phyloP scores from a whole-genome alignment of 257 asterid genomes.

The Coffea eugenioides region DNA sequence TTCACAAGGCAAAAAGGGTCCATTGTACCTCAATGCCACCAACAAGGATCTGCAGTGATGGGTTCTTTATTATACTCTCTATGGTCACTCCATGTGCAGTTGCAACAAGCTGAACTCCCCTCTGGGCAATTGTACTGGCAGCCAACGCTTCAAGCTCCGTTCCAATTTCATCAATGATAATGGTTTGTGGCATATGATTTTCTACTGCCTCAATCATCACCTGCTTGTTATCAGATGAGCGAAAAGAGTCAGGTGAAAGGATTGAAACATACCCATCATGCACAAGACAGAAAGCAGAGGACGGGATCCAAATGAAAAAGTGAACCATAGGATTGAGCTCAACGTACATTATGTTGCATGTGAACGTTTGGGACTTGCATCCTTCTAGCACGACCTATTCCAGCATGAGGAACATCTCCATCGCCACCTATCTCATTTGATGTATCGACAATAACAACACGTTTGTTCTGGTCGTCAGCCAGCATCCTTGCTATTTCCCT shows the following conservation, averaged over 20 bases:
- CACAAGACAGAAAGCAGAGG: neutral
- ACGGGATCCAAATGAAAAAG: neutral
- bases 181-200: slow-evolving; percentile 96
- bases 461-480: slow-evolving; percentile 88
- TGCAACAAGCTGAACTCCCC: slow-evolving; percentile 99
- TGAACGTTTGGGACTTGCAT: slow-evolving; percentile 98
- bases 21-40: slow-evolving; percentile 94
- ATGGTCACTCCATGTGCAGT: slow-evolving; percentile 95
- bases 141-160: slow-evolving; percentile 97
- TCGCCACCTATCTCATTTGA: slow-evolving; percentile 99
- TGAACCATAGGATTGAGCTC: slow-evolving; percentile 11
- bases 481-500: slow-evolving; percentile 95
- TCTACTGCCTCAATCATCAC: slow-evolving; percentile 99
- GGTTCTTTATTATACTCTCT: slow-evolving; percentile 86
- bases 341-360: slow-evolving; percentile 88
- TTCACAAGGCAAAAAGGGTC: slow-evolving; percentile 8
- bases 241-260: neutral
- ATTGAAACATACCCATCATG: neutral
- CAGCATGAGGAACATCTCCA: slow-evolving; percentile 96
- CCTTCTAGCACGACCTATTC: slow-evolving; percentile 97
- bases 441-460: slow-evolving; percentile 94
- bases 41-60: slow-evolving; percentile 87
- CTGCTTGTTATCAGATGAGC: slow-evolving; percentile 32
- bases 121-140: slow-evolving; percentile 95
- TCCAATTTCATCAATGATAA: slow-evolving; percentile 95